phyloP scores from a whole-genome alignment of 371 early-diverging fungal genomes.

The Mucor irregularis region DNA sequence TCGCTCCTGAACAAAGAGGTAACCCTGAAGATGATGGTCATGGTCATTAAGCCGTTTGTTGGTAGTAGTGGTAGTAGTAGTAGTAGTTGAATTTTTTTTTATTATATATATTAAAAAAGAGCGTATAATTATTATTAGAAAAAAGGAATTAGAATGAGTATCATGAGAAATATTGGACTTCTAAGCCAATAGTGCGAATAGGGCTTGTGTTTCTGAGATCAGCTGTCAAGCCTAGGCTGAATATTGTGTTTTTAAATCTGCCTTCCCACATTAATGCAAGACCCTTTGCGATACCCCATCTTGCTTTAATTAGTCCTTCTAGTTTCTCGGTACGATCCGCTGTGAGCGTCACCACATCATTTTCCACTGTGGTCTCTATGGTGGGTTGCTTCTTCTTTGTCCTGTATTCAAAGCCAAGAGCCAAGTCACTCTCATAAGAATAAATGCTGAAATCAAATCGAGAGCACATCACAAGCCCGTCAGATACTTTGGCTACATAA shows the following conservation, averaged over 20 bases:
- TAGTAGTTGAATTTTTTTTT: no score
- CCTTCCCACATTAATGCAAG: slow-evolving; percentile 72
- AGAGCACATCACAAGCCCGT: slow-evolving; percentile 71
- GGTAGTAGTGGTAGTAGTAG: no score
- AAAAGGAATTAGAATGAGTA: neutral
- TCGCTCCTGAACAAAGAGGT: slow-evolving; percentile 48
- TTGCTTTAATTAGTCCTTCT: slow-evolving; percentile 65
- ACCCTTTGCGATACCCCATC: slow-evolving; percentile 54
- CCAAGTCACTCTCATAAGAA: slow-evolving; percentile 84
- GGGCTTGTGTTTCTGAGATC: slow-evolving; percentile 48
- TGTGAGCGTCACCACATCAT: slow-evolving; percentile 14
- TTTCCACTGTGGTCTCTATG: slow-evolving; percentile 7
- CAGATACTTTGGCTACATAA: slow-evolving; percentile 78
- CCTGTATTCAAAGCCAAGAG: slow-evolving; percentile 77
- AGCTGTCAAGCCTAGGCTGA: slow-evolving; percentile 63
- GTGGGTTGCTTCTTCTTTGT: slow-evolving; percentile 20
- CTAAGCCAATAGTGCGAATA: slow-evolving; percentile 62
- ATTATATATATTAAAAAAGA: slow-evolving; percentile 8
- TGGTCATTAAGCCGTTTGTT: slow-evolving; percentile 50
- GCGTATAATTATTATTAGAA: neutral
- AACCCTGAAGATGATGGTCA: slow-evolving; percentile 54
- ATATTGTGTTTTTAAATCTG: slow-evolving; percentile 57
- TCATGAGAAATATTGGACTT: slow-evolving; percentile 63
- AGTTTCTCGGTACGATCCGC: slow-evolving; percentile 34
- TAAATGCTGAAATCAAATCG: slow-evolving; percentile 88